Percentiles rank a stretch among this genome's conserved stretches.
Evolutionary conservation across 192 early-diverging fungal species (phyloP).

Genomic region (Entrophospora sp.): DNA sequence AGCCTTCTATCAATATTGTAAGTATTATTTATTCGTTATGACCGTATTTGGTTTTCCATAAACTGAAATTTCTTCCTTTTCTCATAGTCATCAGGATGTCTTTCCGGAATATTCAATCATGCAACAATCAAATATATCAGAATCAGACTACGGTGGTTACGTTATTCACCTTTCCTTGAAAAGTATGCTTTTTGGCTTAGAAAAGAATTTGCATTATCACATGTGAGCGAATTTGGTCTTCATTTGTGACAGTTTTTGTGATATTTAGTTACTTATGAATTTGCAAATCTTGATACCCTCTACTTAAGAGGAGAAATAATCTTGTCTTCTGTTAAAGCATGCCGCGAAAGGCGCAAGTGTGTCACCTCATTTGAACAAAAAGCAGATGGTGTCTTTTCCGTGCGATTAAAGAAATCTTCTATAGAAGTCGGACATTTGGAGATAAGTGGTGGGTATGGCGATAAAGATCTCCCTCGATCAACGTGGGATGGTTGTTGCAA

Average conservation of each 20-base stretch:
- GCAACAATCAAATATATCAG: slow-evolving; percentile 4
- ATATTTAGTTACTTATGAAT: not conserved
- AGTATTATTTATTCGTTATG: not conserved
- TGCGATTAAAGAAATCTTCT: not conserved
- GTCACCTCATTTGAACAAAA: slow-evolving; percentile 7
- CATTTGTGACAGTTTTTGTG: not conserved
- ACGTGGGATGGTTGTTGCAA: slow-evolving; percentile 17
- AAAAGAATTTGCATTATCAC: not conserved
- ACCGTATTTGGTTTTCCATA: not conserved
- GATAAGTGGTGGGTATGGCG: slow-evolving; percentile 14
- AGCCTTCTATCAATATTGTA: slow-evolving; percentile 12
- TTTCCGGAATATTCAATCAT: not conserved
- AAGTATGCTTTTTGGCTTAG: not conserved
- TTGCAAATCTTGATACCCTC: too few relatives aligned
- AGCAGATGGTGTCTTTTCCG: slow-evolving; percentile 1
- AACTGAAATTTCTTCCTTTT: not conserved
- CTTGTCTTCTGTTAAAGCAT: slow-evolving; percentile 5
- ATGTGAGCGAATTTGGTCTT: slow-evolving; percentile 4
- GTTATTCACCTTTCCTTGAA: slow-evolving; percentile 1
- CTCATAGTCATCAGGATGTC: not conserved
- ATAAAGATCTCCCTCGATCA: slow-evolving; percentile 11
- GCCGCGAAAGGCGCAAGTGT: not conserved
- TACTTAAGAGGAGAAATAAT: not conserved
- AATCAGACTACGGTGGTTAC: slow-evolving; percentile 3
- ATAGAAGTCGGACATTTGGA: slow-evolving; percentile 11